Evolutionary conservation across 1,284 basidiomycete genomes (phyloP).

Genomic region (Sanghuangporus weigelae): DNA sequence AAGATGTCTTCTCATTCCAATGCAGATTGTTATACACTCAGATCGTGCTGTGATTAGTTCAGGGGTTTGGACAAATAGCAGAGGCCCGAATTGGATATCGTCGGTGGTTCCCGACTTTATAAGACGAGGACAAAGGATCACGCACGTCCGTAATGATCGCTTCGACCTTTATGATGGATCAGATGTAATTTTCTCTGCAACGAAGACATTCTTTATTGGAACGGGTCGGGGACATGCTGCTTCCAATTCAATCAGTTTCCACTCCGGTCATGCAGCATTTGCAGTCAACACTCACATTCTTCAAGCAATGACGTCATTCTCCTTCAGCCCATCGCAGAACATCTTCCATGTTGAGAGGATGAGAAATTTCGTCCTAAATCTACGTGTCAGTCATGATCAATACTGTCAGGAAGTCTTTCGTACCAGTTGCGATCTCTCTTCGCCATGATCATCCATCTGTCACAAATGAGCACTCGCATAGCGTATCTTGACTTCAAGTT

Average conservation of each 20-base stretch:
- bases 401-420: neutral
- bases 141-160: neutral
- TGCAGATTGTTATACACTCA: neutral
- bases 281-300: neutral
- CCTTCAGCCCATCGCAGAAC: conserved; percentile 18
- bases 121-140: neutral
- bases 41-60: neutral
- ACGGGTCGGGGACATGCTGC: too few species aligned
- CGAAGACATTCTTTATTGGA: too few species aligned
- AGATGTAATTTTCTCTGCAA: too few species aligned
- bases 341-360: conserved; percentile 14
- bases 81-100: neutral
- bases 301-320: neutral
- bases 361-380: neutral
- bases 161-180: too few species aligned
- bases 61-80: neutral
- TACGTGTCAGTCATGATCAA: neutral
- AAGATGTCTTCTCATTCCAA: neutral
- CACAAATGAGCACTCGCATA: neutral
- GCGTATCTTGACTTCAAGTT: neutral
- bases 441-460: neutral
- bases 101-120: neutral
- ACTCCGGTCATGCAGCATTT: too few species aligned
- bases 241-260: too few species aligned
- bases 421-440: neutral